These are phyloP conservation scores for Cutaneotrichosporon sp. DNA, from an alignment of 1,284 basidiomycete species.

Conservation along the genomic window DNA sequence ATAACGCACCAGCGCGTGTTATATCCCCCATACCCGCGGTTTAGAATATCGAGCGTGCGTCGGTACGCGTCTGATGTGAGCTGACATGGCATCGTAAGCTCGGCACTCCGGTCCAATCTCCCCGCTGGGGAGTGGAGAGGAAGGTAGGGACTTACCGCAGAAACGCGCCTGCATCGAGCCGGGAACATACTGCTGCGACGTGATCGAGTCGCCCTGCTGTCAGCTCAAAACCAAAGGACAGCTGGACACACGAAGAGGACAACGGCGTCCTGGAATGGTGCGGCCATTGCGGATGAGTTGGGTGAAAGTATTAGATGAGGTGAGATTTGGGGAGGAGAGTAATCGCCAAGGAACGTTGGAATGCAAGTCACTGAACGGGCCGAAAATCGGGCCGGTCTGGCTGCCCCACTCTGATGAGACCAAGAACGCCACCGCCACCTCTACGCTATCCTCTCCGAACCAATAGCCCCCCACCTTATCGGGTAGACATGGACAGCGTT, in stretches of 20 bases:
- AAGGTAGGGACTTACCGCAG: conserved; percentile 16
- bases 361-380: neutral
- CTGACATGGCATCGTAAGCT: neutral
- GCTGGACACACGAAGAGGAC: conserved; percentile 31
- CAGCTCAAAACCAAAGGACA: neutral
- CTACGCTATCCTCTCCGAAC: too few relatives aligned
- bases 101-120: neutral
- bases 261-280: conserved; percentile 32
- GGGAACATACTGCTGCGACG: conserved; percentile 29
- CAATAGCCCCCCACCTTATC: too few relatives aligned
- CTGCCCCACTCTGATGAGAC: neutral
- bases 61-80: conserved; percentile 34
- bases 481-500: too few relatives aligned
- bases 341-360: neutral
- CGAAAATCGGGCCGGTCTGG: neutral
- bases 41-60: conserved; percentile 40
- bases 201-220: conserved; percentile 33
- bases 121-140: neutral
- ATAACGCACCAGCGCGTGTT: conserved; percentile 33
- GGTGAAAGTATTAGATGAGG: neutral
- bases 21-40: conserved; percentile 43
- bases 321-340: neutral
- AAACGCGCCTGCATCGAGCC: conserved; percentile 25
- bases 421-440: too few relatives aligned
- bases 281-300: conserved; percentile 25